Evolutionary conservation across 352 stramenopile species (phyloP), one percentile per base, ranked within the genome.

Genomic region (Phytopythium vexans): DNA sequence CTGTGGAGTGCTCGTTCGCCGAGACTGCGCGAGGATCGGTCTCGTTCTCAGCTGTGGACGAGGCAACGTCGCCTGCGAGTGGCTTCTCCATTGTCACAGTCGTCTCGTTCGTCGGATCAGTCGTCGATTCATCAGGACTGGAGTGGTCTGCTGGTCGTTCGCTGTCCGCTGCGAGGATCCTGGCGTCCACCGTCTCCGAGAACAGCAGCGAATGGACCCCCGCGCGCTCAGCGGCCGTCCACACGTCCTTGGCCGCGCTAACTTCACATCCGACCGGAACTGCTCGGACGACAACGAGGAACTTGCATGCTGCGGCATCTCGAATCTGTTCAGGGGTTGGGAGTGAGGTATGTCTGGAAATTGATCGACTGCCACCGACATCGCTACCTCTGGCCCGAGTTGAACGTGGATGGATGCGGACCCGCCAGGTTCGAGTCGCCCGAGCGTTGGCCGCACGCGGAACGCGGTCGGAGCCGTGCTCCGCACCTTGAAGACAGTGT

Each of bases 401-500:
- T 72, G 58, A 16, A 80, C 49, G 31, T 64, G 47, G 35, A 82
- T 63, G 6, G 16, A 36, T 1, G 60, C 32, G 4, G 15, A 16
- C 31, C 58, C 54, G 0, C 48, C 39, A 21, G 62, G 34, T 10
- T 36, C 6, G 5, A 68, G 9, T 11, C 62, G 2, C 0, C 59
- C 65, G 0, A 79, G 21, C 21, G 62, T 49, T 1, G 68, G 70
- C 10, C 62, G 67, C 41, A 81, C 70, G 16, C 73, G 68, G 10
- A 83, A 66, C 31, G 62, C 67, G 14, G 51, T 62, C 40, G 68
- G 64, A 5, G 56, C 62, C 16, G 70, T 79, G 57, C 65, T 64
- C 41, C 79, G 74, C 31, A 84, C 60, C 56, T 82, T 82, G 56
- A 79, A 74, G 12, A 82, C 52, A 21, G 56, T 55, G 12, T 39